Conservation (phyloP, 805 yeast genomes). For the Cyberlindnera mrakii region DNA sequence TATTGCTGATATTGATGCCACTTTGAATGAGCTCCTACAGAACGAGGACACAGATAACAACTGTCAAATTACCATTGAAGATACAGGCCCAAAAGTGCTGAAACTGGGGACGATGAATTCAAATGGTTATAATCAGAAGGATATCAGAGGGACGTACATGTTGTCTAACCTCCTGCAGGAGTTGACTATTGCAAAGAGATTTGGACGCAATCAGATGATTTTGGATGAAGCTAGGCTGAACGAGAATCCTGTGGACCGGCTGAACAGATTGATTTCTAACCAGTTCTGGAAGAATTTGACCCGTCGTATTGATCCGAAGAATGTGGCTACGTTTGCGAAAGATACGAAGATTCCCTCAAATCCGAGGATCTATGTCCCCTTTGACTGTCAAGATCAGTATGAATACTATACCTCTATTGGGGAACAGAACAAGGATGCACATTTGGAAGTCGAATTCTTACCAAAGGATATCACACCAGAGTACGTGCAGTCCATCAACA, state of each 20-base stretch:
- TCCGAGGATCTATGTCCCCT: conserved; percentile 77
- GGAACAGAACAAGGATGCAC: conserved; percentile 40
- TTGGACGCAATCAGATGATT: conserved; percentile 72
- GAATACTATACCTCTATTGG: conserved; percentile 52
- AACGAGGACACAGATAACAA: conserved; percentile 84
- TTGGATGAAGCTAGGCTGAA: conserved; percentile 78
- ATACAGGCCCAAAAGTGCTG: conserved; percentile 77
- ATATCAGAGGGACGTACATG: conserved; percentile 85
- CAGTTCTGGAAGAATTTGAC: conserved; percentile 81
- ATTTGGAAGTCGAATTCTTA: conserved; percentile 68
- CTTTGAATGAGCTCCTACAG: conserved; percentile 60
- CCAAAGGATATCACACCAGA: conserved; percentile 74
- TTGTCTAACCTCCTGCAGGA: conserved; percentile 82
- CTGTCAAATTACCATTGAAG: conserved; percentile 81
- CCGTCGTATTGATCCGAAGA: conserved; percentile 56
- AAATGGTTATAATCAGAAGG: conserved; percentile 67
- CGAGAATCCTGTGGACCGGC: conserved; percentile 81
- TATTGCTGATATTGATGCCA: conserved; percentile 68
- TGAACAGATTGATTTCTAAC: conserved; percentile 64
- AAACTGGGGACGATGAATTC: conserved; percentile 80
- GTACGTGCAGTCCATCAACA: conserved; percentile 68
- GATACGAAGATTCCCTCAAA: conserved; percentile 72
- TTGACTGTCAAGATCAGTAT: conserved; percentile 61
- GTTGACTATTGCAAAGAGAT: conserved; percentile 75
- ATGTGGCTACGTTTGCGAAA: conserved; percentile 61